Conservation (phyloP, 176 grass and related monocot species). For the Paspalum notatum region DNA sequence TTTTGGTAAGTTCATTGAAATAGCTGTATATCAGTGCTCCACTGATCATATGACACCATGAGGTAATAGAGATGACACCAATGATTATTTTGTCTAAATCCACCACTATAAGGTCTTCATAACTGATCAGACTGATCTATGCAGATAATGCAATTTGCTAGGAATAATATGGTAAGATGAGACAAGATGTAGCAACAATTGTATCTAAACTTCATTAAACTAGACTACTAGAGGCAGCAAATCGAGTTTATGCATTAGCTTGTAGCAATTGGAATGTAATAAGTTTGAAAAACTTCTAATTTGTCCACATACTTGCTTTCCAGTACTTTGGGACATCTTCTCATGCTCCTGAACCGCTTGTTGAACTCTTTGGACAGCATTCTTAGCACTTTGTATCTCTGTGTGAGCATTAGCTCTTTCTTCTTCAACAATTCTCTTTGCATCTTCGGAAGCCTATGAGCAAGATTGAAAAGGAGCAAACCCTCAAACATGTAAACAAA, state of each 20-base stretch:
- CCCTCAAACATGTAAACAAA: conserved; percentile 24
- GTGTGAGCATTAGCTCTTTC: conserved; percentile 76
- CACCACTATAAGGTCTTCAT: background rate
- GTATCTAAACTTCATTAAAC: conserved; percentile 6
- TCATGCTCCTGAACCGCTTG: conserved; percentile 81
- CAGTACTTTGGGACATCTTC: conserved; percentile 48
- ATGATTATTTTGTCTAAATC: no score
- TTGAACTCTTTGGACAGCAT: conserved; percentile 74
- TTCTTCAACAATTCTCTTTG: conserved; percentile 87
- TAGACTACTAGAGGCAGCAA: conserved; percentile 5
- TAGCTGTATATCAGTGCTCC: no score
- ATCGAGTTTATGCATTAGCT: background rate
- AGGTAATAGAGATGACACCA: no score
- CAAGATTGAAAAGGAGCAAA: conserved; percentile 32
- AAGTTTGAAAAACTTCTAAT: conserved; percentile 9
- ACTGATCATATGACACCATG: no score
- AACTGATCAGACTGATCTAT: conserved; percentile 2
- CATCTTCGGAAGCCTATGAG: conserved; percentile 87
- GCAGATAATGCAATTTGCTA: background rate
- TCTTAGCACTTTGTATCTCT: conserved; percentile 71
- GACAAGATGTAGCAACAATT: conserved; percentile 5
- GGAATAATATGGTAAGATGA: conserved; percentile 22
- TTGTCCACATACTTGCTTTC: conserved; percentile 62
- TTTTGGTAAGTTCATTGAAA: no score
- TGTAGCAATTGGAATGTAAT: conserved; percentile 34